Evolutionary conservation across 306 rosid genomes (phyloP).

Genomic region (Rosa chinensis): DNA sequence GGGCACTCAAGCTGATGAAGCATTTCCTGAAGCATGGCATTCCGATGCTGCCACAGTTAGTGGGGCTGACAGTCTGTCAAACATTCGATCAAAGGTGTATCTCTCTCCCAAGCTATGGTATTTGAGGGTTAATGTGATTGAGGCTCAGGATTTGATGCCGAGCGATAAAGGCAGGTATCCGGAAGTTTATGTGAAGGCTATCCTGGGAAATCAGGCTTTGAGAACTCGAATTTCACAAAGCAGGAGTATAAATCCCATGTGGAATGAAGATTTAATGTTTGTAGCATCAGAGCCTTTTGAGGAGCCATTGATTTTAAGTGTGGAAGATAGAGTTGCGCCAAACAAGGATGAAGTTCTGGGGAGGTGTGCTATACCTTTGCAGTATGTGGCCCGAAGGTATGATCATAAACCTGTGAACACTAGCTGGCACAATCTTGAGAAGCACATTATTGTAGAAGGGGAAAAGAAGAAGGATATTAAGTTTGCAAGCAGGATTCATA

Average conservation of each 20-base stretch:
- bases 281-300: constrained; percentile 93
- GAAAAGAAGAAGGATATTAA: constrained; percentile 89
- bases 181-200: constrained; percentile 81
- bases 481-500: constrained; percentile 89
- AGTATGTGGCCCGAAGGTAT: constrained; percentile 57
- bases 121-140: constrained; percentile 91
- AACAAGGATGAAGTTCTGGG: constrained; percentile 87
- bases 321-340: constrained; percentile 86
- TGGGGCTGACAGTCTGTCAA: constrained; percentile 85
- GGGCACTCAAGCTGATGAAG: constrained; percentile 99
- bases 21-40: constrained; percentile 98
- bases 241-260: constrained; percentile 85
- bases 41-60: constrained; percentile 88
- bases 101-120: constrained; percentile 98
- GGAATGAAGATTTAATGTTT: constrained; percentile 98
- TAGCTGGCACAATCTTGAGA: constrained; percentile 81
- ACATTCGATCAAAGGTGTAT: constrained; percentile 89
- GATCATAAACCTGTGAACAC: constrained; percentile 84
- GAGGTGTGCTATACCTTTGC: constrained; percentile 62
- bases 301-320: constrained; percentile 78
- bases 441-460: constrained; percentile 67
- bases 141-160: constrained; percentile 87
- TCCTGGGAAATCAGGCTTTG: constrained; percentile 69
- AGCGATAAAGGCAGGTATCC: constrained; percentile 83
- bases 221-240: constrained; percentile 75